Base-by-base conservation (phyloP, 352 stramenopile genomes). In the Aphanomyces cochlioides region DNA sequence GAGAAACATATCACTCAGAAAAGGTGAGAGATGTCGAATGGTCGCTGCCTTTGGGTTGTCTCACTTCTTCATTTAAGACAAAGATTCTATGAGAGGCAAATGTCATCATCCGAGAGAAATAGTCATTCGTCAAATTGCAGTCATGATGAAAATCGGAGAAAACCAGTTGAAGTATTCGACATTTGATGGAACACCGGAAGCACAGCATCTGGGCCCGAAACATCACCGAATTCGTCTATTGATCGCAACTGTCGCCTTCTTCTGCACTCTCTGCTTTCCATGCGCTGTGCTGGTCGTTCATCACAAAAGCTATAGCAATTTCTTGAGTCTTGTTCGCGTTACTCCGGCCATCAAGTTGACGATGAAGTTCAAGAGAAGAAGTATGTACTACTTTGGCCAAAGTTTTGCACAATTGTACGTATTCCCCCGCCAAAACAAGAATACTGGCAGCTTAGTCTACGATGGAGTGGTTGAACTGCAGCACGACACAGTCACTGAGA, bases 341-440 rank as follows among this genome's bases (percentile, higher is more conserved):
- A n/a, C 43, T n/a, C 17, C 43, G 43, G 43, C 43, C 7, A 12
- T 67, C 47, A 19, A 37, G 41, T n/a, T 67, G 10, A 67, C 60
- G 4, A 7, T 67, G 15, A 57, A 17, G 17, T 37, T 41, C 41
- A 67, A 67, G 60, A 37, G 60, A 37, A 34, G 7, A 7, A 57
- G 60, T 34, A 57, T 67, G 47, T 13, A 7, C 5, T 67, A 54
- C 47, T 56, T 56, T 37, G 60, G 60, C 34, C 17, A 67, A 37
- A n/a, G 15, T 7, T 56, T 17, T 3, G 60, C 60, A 13, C 21
- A 67, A 17, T 13, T 67, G 13, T 67, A 67, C 21, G 37, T 67
- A 37, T 21, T 67, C 17, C 60, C 60, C n/a, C 41, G 43, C 10
- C 43, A 12, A n/a, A n/a, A 12, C 17, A 50, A 12, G 43, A n/a